phyloP scores from a whole-genome alignment of 1,284 basidiomycete species.

The Entoloma clypeatum region DNA sequence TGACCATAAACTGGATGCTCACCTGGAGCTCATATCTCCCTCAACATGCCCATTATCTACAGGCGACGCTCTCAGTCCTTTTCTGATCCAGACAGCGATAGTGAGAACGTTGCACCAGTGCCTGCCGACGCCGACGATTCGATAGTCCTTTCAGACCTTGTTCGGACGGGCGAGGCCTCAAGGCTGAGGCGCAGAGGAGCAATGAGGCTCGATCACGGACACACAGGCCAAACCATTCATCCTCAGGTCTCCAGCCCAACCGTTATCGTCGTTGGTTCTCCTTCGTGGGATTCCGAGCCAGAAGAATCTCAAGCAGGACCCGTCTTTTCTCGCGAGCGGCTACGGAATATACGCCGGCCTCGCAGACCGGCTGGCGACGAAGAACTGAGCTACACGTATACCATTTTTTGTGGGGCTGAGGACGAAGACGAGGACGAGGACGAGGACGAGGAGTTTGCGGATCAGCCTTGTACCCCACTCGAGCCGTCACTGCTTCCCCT shows the following conservation, averaged over 20 bases:
- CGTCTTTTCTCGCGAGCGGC: constrained; percentile 1
- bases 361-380: constrained; percentile 14
- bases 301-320: constrained; percentile 10
- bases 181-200: constrained; percentile 67
- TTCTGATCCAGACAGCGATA: too few species aligned
- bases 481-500: constrained; percentile 31
- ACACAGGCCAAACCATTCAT: constrained; percentile 2
- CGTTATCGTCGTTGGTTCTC: constrained; percentile 19
- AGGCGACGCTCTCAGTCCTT: too few species aligned
- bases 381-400: constrained; percentile 32
- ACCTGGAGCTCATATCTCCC: too few species aligned
- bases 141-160: constrained; percentile 65
- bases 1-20: too few species aligned
- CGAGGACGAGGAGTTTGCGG: constrained; percentile 17
- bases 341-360: constrained; percentile 2
- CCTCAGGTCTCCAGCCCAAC: constrained; percentile 9
- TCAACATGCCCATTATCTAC: too few species aligned
- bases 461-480: constrained; percentile 33
- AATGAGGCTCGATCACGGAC: constrained; percentile 55
- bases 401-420: constrained; percentile 47
- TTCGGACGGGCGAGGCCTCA: constrained; percentile 65
- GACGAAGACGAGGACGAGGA: constrained; percentile 14
- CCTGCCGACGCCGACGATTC: constrained; percentile 54
- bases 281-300: constrained; percentile 23
- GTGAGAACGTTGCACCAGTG: too few species aligned